Evolutionary conservation across 192 early-diverging fungal genomes (phyloP).

Genomic region (Dissophora ornata): DNA sequence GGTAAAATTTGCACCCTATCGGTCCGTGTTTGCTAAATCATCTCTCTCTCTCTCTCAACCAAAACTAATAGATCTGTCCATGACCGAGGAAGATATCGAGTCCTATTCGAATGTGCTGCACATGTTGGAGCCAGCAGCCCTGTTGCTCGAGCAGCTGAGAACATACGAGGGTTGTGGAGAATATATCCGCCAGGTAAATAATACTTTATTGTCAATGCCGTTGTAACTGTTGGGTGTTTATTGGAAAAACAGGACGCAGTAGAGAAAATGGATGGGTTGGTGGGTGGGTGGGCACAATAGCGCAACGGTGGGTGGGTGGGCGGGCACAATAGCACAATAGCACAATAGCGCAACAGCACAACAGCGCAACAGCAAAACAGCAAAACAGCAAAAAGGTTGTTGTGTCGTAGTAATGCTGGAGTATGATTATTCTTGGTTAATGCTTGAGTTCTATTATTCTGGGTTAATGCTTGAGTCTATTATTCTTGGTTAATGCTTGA

Average conservation of each 20-base stretch:
- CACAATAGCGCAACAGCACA: no score
- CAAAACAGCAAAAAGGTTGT: neutral
- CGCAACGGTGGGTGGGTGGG: no score
- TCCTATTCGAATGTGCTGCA: conserved; percentile 67
- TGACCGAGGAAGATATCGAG: conserved; percentile 72
- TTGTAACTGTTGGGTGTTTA: neutral
- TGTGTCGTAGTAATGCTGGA: neutral
- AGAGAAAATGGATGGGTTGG: no score
- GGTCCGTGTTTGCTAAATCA: no score
- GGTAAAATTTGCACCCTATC: no score
- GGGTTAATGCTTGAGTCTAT: no score
- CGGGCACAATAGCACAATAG: no score
- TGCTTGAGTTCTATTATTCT: no score
- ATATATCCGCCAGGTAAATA: conserved; percentile 69
- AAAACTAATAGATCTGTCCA: conserved; percentile 58
- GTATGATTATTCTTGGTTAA: no score
- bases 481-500: no score
- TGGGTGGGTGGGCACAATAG: no score
- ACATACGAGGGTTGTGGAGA: conserved; percentile 77
- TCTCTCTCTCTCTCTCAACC: neutral
- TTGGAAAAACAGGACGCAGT: no score
- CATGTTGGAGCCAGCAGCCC: conserved; percentile 64
- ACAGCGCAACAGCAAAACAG: neutral
- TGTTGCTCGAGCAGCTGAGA: conserved; percentile 65
- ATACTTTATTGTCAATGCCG: neutral